Evolutionary conservation across 2,329 filamentous ascomycete genomes (phyloP), one percentile per base, ranked within the genome.

Genomic region (Elsinoe ampelina): DNA sequence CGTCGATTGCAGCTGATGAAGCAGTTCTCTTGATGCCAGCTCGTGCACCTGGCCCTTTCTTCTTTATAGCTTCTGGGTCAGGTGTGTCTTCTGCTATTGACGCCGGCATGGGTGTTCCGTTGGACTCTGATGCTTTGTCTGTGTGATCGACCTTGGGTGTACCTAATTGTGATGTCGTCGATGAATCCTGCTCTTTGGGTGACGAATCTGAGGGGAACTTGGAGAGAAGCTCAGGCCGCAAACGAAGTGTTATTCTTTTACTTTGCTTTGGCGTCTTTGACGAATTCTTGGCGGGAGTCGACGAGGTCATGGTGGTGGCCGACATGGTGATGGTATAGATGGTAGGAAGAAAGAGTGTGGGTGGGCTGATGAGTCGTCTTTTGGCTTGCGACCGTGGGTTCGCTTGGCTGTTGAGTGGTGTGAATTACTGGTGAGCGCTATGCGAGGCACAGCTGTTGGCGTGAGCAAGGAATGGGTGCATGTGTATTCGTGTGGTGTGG

Each of bases 21-120:
- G 71, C 73, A 58, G 73, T 72, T 67, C 83, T 77, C 73, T 87
- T 86, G 58, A 76, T 77, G 57, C 78, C 81, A 38, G 81, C 77
- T 64, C 86, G 86, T 19, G 82, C 80, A 62, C 85, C 81, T 70
- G 89, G 86, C 34, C 85, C 84, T 72, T 91, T 91, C 75, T 88
- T 89, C 77, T 88, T 90, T 11, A 77, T 74, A 5, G 77, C 82
- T 56, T 64, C 64, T 36, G 62, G 61, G 38, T 67, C 70, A 13
- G 74, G 73, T 11, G 77, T 58, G 57, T 70, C 67, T 19, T 67
- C 66, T 26, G 68, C 67, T 45, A 59, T 60, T 20, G 63, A 61
- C 17, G 62, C 56, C 12, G 69, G 68, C 50, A 69, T 63, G 11
- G 71, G 69, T 20, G 72, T 72, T 15, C 70, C 67, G 56, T 70